phyloP scores from a whole-genome alignment of 73 alveolate genomes.

The Paraurostyla sp. region DNA sequence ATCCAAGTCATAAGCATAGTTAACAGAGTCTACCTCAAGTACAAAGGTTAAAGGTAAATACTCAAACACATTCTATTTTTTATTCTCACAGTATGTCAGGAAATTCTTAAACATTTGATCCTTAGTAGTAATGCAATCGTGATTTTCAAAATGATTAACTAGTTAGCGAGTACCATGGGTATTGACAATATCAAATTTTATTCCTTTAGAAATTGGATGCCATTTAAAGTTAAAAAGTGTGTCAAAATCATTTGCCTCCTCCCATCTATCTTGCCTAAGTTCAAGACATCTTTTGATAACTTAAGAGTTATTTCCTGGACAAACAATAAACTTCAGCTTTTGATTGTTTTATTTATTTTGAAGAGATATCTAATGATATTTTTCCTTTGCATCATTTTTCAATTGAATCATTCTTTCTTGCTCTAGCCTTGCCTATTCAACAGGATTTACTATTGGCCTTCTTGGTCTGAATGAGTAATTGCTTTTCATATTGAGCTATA shows the following conservation, averaged over 20 bases:
- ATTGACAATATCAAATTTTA: slow-evolving; percentile 56
- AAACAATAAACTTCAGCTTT: slow-evolving; percentile 29
- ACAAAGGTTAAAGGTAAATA: slow-evolving; percentile 58
- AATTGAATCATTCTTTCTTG: slow-evolving; percentile 31
- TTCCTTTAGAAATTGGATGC: slow-evolving; percentile 74
- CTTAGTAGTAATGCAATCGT: slow-evolving; percentile 45
- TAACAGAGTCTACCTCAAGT: slow-evolving; percentile 40
- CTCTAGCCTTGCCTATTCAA: neutral
- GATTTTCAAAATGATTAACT: slow-evolving; percentile 72
- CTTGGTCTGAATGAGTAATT: slow-evolving; percentile 36
- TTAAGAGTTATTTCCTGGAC: slow-evolving; percentile 48
- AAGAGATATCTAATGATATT: neutral
- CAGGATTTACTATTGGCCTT: slow-evolving; percentile 49
- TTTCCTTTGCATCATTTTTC: slow-evolving; percentile 58
- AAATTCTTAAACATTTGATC: slow-evolving; percentile 48
- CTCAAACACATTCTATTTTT: slow-evolving; percentile 33
- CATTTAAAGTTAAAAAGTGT: slow-evolving; percentile 72
- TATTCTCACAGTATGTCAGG: slow-evolving; percentile 47
- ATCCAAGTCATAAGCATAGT: slow-evolving; percentile 13
- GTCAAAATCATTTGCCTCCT: slow-evolving; percentile 49
- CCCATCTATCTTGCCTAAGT: slow-evolving; percentile 62
- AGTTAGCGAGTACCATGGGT: slow-evolving; percentile 40
- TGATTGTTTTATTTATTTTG: neutral
- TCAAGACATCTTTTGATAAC: slow-evolving; percentile 52
- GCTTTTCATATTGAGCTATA: neutral